Evolutionary conservation across 805 yeast species (phyloP).

Genomic region (Deakozyma indianensis): DNA sequence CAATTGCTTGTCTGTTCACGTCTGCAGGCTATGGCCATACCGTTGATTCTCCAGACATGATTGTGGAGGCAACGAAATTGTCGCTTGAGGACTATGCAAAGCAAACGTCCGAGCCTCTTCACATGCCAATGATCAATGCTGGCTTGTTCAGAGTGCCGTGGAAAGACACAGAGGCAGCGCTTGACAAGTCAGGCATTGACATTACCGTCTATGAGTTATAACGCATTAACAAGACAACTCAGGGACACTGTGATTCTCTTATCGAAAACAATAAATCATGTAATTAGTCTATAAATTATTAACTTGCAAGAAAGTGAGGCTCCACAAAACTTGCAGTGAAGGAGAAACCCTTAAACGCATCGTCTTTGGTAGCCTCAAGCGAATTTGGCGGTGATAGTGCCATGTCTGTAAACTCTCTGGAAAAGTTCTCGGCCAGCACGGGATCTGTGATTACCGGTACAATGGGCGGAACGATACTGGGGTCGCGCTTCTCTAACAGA

Average conservation of each 20-base stretch:
- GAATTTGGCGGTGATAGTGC: conserved; percentile 19
- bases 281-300: not conserved
- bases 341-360: conserved; percentile 21
- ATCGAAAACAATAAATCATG: too few species aligned
- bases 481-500: conserved; percentile 34
- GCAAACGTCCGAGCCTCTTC: conserved; percentile 20
- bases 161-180: conserved; percentile 44
- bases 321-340: conserved; percentile 20
- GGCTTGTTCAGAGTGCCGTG: conserved; percentile 76
- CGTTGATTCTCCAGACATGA: conserved; percentile 14
- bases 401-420: conserved; percentile 63
- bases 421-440: conserved; percentile 72
- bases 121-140: conserved; percentile 68
- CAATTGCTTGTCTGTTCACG: conserved; percentile 61
- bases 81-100: not conserved
- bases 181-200: conserved; percentile 23
- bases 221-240: too few species aligned
- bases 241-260: too few species aligned
- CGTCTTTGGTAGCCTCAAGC: not conserved
- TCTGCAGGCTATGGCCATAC: conserved; percentile 35
- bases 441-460: conserved; percentile 75
- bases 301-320: not conserved
- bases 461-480: conserved; percentile 52
- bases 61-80: not conserved
- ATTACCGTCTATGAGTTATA: conserved; percentile 35